These are phyloP conservation scores for Agrocybe chaxingu DNA, from an alignment of 768 basidiomycete species.

Conservation along the genomic window DNA sequence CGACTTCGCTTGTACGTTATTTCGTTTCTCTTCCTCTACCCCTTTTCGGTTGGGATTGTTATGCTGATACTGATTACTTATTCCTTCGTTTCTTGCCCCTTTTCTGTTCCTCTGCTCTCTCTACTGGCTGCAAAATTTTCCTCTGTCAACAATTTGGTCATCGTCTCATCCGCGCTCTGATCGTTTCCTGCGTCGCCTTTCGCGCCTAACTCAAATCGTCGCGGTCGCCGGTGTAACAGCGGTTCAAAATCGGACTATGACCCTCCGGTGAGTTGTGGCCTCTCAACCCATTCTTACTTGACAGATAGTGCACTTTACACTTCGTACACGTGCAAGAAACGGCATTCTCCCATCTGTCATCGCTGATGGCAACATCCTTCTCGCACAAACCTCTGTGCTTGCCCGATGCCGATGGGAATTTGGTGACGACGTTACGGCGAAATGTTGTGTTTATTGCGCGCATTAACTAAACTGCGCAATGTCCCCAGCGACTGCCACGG, in stretches of 20 bases:
- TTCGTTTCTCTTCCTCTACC: neutral
- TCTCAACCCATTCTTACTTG: neutral
- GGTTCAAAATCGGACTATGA: slow-evolving; percentile 89
- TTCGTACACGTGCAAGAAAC: too few species aligned
- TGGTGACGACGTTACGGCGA: too few species aligned
- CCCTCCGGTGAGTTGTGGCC: slow-evolving; percentile 67
- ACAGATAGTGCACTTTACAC: too few species aligned
- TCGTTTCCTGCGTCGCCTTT: slow-evolving; percentile 4
- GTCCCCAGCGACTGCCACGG: too few species aligned
- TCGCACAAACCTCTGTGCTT: too few species aligned
- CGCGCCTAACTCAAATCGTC: slow-evolving; percentile 3
- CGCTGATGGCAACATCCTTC: too few species aligned
- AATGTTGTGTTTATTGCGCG: too few species aligned
- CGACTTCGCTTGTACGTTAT: slow-evolving; percentile 76
- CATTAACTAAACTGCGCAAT: too few species aligned
- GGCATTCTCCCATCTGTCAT: too few species aligned
- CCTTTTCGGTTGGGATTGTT: neutral
- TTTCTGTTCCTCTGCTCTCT: neutral
- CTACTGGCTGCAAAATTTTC: neutral
- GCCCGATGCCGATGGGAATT: too few species aligned
- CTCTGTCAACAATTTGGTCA: neutral
- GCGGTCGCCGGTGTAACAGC: slow-evolving; percentile 43
- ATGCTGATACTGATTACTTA: neutral
- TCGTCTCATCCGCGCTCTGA: neutral
- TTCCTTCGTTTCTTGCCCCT: neutral